These are phyloP conservation scores for Rhipidocladum racemiflorum DNA, from an alignment of 176 grass and related monocot genomes.

Conservation along the genomic window DNA sequence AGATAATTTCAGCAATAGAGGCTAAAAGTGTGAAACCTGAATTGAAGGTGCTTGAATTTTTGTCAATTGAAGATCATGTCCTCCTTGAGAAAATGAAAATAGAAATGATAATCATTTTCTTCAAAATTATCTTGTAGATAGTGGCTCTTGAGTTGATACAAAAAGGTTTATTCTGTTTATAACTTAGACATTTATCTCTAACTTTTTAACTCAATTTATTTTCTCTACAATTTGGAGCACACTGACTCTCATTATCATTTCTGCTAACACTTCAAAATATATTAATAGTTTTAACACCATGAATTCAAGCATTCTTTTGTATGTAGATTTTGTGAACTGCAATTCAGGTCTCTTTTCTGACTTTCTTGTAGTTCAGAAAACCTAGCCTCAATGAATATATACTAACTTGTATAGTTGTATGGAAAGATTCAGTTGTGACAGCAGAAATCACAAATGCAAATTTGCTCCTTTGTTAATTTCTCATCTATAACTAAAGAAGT, in stretches of 20 bases:
- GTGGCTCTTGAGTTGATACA: not conserved
- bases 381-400: not conserved
- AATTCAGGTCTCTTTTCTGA: not conserved
- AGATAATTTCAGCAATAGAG: not conserved
- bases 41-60: not conserved
- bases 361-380: not conserved
- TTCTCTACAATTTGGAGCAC: not conserved
- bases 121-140: not conserved
- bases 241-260: not conserved
- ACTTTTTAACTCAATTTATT: not conserved
- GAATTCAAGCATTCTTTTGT: not conserved
- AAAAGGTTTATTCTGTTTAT: not conserved
- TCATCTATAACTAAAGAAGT: not conserved
- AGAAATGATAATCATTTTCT: not conserved
- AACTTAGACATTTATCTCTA: not conserved
- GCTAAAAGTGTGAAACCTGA: not conserved
- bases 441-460: not conserved
- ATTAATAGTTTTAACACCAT: not conserved
- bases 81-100: not conserved
- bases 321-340: not conserved
- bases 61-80: not conserved
- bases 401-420: not conserved
- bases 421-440: not conserved
- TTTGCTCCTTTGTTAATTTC: not conserved
- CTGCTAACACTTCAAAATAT: not conserved